Evolutionary conservation across 352 stramenopile genomes (phyloP).

Genomic region (Globisporangium okanoganense): DNA sequence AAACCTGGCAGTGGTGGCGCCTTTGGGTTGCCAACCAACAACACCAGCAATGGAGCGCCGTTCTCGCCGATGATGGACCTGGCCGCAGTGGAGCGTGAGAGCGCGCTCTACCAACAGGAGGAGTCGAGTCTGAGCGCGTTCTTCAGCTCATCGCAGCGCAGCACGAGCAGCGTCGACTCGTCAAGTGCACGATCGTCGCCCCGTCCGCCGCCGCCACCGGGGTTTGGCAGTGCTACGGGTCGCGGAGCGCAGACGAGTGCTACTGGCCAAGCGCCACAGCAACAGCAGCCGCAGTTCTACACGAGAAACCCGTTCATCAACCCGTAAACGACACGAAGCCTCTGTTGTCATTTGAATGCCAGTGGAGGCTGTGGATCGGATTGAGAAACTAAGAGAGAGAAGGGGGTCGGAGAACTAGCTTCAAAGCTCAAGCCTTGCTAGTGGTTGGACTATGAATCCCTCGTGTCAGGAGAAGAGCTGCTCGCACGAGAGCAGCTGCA

Average conservation of each 20-base stretch:
- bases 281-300: slow-evolving; percentile 30
- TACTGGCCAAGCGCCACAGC: slow-evolving; percentile 14
- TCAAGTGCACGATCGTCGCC: slow-evolving; percentile 23
- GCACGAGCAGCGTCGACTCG: slow-evolving; percentile 20
- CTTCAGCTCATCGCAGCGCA: slow-evolving; percentile 24
- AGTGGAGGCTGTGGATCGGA: background rate
- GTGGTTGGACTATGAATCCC: background rate
- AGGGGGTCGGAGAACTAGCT: background rate
- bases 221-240: slow-evolving; percentile 14
- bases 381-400: background rate
- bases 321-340: slow-evolving; percentile 25
- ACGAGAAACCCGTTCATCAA: slow-evolving; percentile 65
- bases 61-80: slow-evolving; percentile 66
- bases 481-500: background rate
- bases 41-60: background rate
- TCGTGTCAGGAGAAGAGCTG: background rate
- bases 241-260: background rate
- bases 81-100: slow-evolving; percentile 66
- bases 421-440: background rate
- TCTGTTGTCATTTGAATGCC: background rate
- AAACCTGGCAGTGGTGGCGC: background rate
- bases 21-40: slow-evolving; percentile 9
- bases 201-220: slow-evolving; percentile 33
- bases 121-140: slow-evolving; percentile 76
- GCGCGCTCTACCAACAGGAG: slow-evolving; percentile 59